These are phyloP conservation scores for Arachnomyces sp. DNA, from an alignment of 2,329 filamentous ascomycete species.

Conservation along the genomic window DNA sequence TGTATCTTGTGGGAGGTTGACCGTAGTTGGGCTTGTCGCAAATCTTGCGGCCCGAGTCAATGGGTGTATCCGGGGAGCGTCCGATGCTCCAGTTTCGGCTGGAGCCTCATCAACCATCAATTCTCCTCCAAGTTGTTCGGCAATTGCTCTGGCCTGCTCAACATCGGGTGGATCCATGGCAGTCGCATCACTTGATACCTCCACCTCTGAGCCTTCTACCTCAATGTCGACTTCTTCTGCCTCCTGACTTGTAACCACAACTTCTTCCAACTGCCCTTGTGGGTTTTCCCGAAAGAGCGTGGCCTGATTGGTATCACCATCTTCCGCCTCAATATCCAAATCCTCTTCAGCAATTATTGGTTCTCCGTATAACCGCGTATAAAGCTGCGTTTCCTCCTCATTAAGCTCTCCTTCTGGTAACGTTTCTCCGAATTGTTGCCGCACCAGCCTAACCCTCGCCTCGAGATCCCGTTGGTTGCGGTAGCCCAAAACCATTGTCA, in stretches of 20 bases:
- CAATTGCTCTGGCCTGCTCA: constrained; percentile 31
- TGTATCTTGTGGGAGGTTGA: constrained; percentile 63
- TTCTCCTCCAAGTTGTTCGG: constrained; percentile 31
- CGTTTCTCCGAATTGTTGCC: constrained; percentile 67
- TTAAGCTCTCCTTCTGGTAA: constrained; percentile 65
- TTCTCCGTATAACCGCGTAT: constrained; percentile 72
- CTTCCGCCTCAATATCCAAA: constrained; percentile 22
- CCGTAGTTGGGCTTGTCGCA: constrained; percentile 62
- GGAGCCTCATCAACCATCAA: constrained; percentile 36
- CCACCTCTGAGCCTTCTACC: constrained; percentile 7
- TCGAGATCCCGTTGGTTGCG: constrained; percentile 26
- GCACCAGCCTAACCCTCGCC: constrained; percentile 56
- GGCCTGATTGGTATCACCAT: constrained; percentile 22
- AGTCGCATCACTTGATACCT: constrained; percentile 2
- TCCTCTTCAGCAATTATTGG: constrained; percentile 43
- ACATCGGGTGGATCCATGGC: constrained; percentile 17
- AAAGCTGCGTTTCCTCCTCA: constrained; percentile 64
- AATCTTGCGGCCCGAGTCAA: constrained; percentile 69
- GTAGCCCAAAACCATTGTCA: constrained; percentile 23
- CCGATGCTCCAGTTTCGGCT: constrained; percentile 31
- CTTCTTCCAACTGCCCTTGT: constrained; percentile 30
- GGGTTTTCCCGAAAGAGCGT: constrained; percentile 31
- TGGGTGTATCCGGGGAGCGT: constrained; percentile 58
- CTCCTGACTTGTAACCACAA: constrained; percentile 18
- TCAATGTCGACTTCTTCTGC: constrained; percentile 10